Evolutionary conservation across 2,329 filamentous ascomycete species (phyloP), one percentile per base, ranked within the genome.

Genomic region (Colletotrichum sidae): DNA sequence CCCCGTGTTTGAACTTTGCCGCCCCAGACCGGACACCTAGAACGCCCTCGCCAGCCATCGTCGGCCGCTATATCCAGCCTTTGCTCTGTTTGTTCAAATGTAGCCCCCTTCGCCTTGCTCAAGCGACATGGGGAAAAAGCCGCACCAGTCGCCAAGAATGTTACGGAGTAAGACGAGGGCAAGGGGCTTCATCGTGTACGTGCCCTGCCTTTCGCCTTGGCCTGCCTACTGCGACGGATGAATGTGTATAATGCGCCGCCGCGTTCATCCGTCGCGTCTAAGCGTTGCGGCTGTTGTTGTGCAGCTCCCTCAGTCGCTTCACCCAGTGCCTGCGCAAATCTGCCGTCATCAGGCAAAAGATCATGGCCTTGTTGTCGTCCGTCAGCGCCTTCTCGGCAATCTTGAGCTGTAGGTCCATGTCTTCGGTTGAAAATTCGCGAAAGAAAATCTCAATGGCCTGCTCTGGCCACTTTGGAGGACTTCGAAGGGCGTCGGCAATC

Each of bases 311-410:
- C 59, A 87, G 75, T 59, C 83, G 75, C 70, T 80, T 82, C 2
- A 88, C 82, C 86, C 86, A 88, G 69, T 88, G 85, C 65, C 81
- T 79, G 52, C 86, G 78, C 66, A 88, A 74, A 10, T 74, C 72
- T 2, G 79, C 74, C 0, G 85, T 83, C 84, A 88, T 88, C 76
- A 88, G 88, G 77, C 85, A 87, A 68, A 88, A 89, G 46, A 88
- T 81, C 80, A 88, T 84, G 37, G 86, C 86, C 72, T 86, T 88
- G 71, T 83, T 84, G 68, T 87, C 83, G 68, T 88, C 84, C n/a
- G 84, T 81, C 34, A 88, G 77, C 1, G 85, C 81, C 67, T 85
- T 85, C 72, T 88, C 86, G 0, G 85, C 85, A 39, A 88, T 85
- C 73, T 84, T 86, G 44, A 88, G 77, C 76, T 88, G 86, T 60